Evolutionary conservation across 2,329 filamentous ascomycete species (phyloP).

Genomic region (Penicillium frequentans): DNA sequence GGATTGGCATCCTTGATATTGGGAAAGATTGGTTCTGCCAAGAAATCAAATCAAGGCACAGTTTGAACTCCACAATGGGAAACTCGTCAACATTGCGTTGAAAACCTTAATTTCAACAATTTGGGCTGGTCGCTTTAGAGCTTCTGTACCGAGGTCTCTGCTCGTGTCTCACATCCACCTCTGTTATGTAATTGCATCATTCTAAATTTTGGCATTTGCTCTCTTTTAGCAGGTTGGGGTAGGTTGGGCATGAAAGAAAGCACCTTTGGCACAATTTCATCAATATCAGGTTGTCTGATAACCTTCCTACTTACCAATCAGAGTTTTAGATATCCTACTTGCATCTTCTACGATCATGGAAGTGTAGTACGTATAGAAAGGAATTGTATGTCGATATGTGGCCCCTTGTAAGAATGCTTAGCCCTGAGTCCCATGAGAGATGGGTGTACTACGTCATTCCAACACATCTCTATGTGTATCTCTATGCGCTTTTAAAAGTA

Average conservation of each 20-base stretch:
- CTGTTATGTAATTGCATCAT: too few species aligned
- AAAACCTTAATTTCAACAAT: neutral
- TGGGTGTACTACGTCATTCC: neutral
- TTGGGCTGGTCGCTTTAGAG: neutral
- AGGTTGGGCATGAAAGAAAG: too few species aligned
- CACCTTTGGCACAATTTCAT: neutral
- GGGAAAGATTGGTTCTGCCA: neutral
- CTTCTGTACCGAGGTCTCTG: neutral
- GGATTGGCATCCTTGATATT: too few species aligned
- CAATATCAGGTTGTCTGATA: neutral
- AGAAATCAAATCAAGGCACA: slow-evolving; percentile 4
- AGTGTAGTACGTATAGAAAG: too few species aligned
- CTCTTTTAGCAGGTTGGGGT: too few species aligned
- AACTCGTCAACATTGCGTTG: slow-evolving; percentile 7
- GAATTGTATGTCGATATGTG: too few species aligned
- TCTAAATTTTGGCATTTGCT: too few species aligned
- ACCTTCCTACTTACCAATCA: neutral
- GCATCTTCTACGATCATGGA: too few species aligned
- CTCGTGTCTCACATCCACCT: too few species aligned
- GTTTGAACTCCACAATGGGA: neutral
- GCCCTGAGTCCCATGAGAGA: neutral
- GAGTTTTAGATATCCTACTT: neutral
- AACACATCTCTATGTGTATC: neutral
- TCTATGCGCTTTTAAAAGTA: too few species aligned
- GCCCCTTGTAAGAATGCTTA: neutral